Evolutionary conservation across 495 filamentous ascomycete genomes (phyloP).

Genomic region (Hamigera avellanea): DNA sequence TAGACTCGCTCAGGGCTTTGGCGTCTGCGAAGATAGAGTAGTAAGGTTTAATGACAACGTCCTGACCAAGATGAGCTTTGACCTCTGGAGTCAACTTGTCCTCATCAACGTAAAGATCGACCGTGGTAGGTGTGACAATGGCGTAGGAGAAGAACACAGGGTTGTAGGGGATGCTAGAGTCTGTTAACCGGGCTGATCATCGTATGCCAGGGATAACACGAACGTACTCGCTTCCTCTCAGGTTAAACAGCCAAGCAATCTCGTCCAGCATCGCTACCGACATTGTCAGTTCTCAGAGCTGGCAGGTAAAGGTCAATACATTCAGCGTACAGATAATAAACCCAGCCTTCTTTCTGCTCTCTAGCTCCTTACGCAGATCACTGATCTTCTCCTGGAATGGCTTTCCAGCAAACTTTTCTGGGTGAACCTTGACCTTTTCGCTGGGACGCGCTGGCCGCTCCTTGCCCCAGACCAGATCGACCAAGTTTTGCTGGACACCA

Average conservation of each 20-base stretch:
- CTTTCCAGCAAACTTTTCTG: conserved; percentile 70
- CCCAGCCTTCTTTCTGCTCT: conserved; percentile 79
- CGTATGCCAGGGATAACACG: not conserved
- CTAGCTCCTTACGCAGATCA: conserved; percentile 81
- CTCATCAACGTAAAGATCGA: conserved; percentile 75
- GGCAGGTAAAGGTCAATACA: not conserved
- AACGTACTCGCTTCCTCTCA: conserved; percentile 79
- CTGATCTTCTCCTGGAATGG: conserved; percentile 71
- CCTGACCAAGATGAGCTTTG: conserved; percentile 56
- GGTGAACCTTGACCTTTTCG: conserved; percentile 61
- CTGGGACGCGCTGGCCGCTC: conserved; percentile 62
- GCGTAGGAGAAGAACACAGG: conserved; percentile 98
- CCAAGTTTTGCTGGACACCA: conserved; percentile 65
- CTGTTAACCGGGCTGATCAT: conserved; percentile 6
- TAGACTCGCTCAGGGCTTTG: conserved; percentile 40
- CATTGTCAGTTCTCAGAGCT: not conserved
- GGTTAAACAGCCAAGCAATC: conserved; percentile 95
- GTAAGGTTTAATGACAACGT: conserved; percentile 75
- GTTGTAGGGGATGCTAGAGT: conserved; percentile 81
- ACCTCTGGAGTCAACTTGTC: conserved; percentile 64
- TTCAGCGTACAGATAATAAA: conserved; percentile 64
- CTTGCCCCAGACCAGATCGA: conserved; percentile 77
- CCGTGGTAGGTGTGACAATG: conserved; percentile 68
- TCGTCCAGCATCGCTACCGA: conserved; percentile 76
- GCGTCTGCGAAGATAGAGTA: conserved; percentile 71